A percentile compares a stretch with the other conserved stretches of the same genome.
Conservation (phyloP, 78 protist genomes). For the Pigoraptor vietnamica region DNA sequence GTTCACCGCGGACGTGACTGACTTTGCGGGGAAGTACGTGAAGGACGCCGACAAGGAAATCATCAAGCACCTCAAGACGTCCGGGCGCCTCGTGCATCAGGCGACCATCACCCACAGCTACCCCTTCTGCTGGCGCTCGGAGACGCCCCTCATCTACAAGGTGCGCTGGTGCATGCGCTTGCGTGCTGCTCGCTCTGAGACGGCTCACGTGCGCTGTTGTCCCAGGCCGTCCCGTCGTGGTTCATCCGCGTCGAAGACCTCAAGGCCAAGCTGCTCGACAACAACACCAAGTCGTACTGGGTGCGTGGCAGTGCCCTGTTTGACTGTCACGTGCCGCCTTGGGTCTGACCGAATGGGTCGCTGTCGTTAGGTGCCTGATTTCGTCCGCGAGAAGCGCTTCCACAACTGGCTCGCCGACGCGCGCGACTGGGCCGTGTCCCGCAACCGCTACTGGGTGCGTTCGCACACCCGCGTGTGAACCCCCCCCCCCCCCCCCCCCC, state of each 20-base stretch:
- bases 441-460: conserved; percentile 91
- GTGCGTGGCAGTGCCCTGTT: neutral
- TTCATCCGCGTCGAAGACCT: conserved; percentile 87
- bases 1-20: conserved; percentile 86
- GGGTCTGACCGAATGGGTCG: too few relatives aligned
- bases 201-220: neutral
- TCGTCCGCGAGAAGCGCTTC: conserved; percentile 88
- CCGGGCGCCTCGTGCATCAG: conserved; percentile 52
- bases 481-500: too few relatives aligned
- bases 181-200: neutral
- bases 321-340: neutral
- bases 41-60: conserved; percentile 92
- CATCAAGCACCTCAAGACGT: conserved; percentile 58
- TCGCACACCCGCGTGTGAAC: too few relatives aligned
- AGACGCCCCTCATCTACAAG: neutral
- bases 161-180: neutral
- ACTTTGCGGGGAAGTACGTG: conserved; percentile 83
- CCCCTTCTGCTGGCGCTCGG: conserved; percentile 99
- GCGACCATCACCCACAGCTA: conserved; percentile 83
- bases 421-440: conserved; percentile 94
- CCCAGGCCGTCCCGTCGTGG: conserved; percentile 89
- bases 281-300: conserved; percentile 88
- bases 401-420: conserved; percentile 96
- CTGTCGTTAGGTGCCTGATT: too few relatives aligned
- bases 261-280: conserved; percentile 67